These are phyloP conservation scores for Emmonsiellopsis sp. DNA, from an alignment of 2,329 filamentous ascomycete species.

Conservation along the genomic window DNA sequence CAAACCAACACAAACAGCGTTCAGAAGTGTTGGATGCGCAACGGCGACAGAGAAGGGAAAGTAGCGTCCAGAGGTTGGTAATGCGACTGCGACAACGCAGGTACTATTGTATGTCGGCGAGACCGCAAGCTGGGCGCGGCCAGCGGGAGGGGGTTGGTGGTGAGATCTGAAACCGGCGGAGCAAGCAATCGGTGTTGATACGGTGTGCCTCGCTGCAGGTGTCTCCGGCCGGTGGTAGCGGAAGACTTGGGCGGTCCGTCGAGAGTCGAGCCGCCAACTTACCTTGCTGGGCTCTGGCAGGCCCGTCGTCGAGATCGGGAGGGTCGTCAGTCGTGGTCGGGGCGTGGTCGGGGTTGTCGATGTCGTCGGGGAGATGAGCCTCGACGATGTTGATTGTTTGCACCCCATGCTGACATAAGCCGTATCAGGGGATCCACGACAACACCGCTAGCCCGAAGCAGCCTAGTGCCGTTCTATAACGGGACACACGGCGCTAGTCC, in stretches of 20 bases:
- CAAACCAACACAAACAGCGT: background rate
- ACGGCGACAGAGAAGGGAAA: background rate
- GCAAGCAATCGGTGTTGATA: background rate
- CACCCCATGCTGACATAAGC: conserved; percentile 3
- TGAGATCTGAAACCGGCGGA: background rate
- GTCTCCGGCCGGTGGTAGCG: background rate
- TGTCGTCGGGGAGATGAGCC: background rate
- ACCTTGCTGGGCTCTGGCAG: background rate
- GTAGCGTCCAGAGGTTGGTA: too few relatives aligned
- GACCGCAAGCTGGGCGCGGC: background rate
- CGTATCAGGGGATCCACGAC: conserved; percentile 3
- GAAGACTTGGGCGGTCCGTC: too few relatives aligned
- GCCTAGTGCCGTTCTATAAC: background rate
- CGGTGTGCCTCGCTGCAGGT: background rate
- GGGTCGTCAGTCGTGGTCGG: background rate
- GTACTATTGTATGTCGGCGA: background rate
- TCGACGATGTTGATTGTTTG: conserved; percentile 1
- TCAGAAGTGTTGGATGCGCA: background rate
- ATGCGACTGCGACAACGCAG: background rate
- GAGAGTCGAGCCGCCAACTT: background rate
- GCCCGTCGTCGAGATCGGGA: background rate
- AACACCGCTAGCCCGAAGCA: conserved; percentile 2
- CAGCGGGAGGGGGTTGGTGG: background rate
- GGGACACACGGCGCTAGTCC: background rate
- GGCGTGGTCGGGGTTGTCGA: background rate